Percentiles rank a stretch among this genome's conserved stretches.
These are phyloP conservation scores for Prunus mume DNA, from an alignment of 306 rosid genomes.

Conservation along the genomic window DNA sequence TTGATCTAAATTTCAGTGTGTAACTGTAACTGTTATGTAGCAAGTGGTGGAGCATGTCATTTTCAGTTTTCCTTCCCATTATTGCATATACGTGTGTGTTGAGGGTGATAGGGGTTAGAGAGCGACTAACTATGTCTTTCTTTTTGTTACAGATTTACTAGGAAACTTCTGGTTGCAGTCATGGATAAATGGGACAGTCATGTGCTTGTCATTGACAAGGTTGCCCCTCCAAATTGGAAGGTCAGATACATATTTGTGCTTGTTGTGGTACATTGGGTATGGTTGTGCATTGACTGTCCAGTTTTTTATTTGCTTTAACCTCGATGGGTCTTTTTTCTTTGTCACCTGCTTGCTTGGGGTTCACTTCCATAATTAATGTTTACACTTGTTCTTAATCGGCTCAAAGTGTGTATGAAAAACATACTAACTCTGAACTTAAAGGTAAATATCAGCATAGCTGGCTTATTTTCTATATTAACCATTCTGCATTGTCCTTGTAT, in stretches of 20 bases:
- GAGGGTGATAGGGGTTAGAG: background rate
- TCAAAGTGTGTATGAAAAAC: background rate
- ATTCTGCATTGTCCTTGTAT: background rate
- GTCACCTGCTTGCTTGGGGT: background rate
- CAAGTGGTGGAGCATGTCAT: slow-evolving; percentile 26
- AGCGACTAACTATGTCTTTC: slow-evolving; percentile 9
- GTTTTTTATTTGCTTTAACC: background rate
- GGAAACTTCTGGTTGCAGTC: slow-evolving; percentile 84
- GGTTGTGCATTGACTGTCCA: background rate
- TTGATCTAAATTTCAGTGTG: background rate
- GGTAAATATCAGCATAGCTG: background rate
- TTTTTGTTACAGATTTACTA: slow-evolving; percentile 60
- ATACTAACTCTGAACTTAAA: background rate
- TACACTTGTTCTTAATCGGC: background rate
- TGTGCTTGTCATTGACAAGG: slow-evolving; percentile 57
- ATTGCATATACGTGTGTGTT: background rate
- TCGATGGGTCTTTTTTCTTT: background rate
- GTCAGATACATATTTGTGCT: slow-evolving; percentile 27
- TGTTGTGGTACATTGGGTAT: slow-evolving; percentile 5
- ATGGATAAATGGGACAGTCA: slow-evolving; percentile 76
- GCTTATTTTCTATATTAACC: background rate
- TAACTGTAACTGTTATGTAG: background rate
- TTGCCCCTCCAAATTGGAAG: slow-evolving; percentile 89
- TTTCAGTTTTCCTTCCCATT: background rate
- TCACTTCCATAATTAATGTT: slow-evolving; percentile 8